Conservation (phyloP, 306 rosid genomes). For the Ochetophila trinervis region DNA sequence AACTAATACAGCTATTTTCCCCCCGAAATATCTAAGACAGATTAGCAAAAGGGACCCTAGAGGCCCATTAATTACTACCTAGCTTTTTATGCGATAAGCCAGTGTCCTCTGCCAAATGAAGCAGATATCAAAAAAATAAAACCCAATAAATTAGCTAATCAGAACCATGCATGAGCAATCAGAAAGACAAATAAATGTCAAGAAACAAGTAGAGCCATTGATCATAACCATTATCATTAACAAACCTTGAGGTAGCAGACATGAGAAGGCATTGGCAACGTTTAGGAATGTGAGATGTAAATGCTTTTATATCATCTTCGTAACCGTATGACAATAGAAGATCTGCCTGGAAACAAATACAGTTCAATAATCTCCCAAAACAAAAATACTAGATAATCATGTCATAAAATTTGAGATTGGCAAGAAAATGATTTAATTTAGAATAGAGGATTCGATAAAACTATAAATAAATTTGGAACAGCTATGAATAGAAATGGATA, state of each 20-base stretch:
- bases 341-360: slow-evolving; percentile 75
- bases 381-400: not conserved
- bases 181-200: not conserved
- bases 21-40: not conserved
- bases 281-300: slow-evolving; percentile 75
- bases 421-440: not conserved
- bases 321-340: slow-evolving; percentile 88
- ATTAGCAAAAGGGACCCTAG: not conserved
- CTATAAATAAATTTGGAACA: not conserved
- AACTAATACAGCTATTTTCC: not conserved
- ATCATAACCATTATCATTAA: slow-evolving; percentile 26
- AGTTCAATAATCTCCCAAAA: slow-evolving; percentile 17
- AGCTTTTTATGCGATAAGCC: not conserved
- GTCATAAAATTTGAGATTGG: not conserved
- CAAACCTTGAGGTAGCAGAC: slow-evolving; percentile 95
- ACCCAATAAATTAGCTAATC: not conserved
- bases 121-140: not conserved
- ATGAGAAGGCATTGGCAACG: slow-evolving; percentile 93
- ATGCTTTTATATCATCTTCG: slow-evolving; percentile 80
- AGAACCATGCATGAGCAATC: slow-evolving; percentile 6
- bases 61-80: not conserved
- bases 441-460: not conserved
- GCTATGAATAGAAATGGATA: not conserved
- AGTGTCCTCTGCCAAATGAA: not conserved
- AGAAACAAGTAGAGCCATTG: slow-evolving; percentile 12